Conservation (phyloP, 2,329 filamentous ascomycete genomes). For the Hysterium pulicare region DNA sequence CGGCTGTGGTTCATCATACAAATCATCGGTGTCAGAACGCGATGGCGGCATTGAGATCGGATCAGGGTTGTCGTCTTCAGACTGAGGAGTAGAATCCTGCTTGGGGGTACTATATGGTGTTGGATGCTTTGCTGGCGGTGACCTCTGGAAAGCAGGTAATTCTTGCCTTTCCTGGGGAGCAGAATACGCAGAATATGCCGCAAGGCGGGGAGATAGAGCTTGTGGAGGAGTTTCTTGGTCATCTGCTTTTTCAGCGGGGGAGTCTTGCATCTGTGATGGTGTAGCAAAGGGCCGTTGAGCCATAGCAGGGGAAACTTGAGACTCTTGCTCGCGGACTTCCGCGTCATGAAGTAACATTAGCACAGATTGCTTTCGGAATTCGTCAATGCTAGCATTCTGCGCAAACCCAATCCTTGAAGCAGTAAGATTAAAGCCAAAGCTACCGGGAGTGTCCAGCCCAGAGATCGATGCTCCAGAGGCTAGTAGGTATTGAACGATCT, state of each 20-base stretch:
- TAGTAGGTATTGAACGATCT: constrained; percentile 34
- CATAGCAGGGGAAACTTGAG: not conserved
- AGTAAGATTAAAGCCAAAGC: constrained; percentile 9
- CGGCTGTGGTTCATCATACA: too few relatives aligned
- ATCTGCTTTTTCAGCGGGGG: constrained; percentile 5
- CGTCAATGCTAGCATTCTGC: constrained; percentile 1
- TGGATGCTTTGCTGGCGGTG: not conserved
- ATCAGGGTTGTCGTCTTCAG: too few relatives aligned
- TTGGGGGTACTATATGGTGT: not conserved
- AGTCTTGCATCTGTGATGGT: too few relatives aligned
- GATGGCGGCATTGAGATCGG: too few relatives aligned
- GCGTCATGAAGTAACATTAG: constrained; percentile 6
- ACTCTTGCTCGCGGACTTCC: constrained; percentile 7
- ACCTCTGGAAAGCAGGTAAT: constrained; percentile 3
- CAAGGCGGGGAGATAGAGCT: too few relatives aligned
- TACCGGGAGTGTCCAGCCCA: constrained; percentile 6
- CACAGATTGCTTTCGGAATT: constrained; percentile 2
- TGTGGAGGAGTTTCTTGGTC: constrained; percentile 1
- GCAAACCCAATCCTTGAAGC: constrained; percentile 10
- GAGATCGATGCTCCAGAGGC: constrained; percentile 12
- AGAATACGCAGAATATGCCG: too few relatives aligned
- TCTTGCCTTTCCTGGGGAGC: constrained; percentile 4
- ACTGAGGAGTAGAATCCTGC: not conserved
- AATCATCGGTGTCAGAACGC: too few relatives aligned
- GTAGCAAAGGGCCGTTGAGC: too few relatives aligned